A percentile compares a stretch with the other conserved stretches of the same genome.
phyloP scores from a whole-genome alignment of 192 early-diverging fungal genomes.

The Backusella liffmaniae region DNA sequence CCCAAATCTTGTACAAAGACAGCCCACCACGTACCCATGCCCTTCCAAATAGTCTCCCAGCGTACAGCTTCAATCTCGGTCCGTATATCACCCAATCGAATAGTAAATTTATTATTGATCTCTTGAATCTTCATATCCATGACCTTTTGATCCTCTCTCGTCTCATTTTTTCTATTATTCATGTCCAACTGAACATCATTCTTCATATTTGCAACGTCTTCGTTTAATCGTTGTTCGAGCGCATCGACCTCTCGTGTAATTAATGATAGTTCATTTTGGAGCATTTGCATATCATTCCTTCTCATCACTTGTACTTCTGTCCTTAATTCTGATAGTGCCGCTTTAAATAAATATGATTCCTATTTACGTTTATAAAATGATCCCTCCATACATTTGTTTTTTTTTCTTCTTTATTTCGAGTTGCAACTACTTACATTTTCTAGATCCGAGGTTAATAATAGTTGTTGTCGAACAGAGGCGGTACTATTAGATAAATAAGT shows the following conservation, averaged over 20 bases:
- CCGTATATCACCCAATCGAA: conserved; percentile 78
- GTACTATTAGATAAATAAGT: conserved; percentile 30
- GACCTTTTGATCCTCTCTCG: conserved; percentile 71
- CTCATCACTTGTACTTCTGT: conserved; percentile 74
- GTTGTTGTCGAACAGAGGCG: conserved; percentile 38
- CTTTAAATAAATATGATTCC: conserved; percentile 80
- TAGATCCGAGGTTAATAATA: conserved; percentile 55
- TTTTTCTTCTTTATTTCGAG: not conserved
- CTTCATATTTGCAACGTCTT: conserved; percentile 75
- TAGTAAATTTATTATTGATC: conserved; percentile 82
- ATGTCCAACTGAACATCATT: conserved; percentile 88
- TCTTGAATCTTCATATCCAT: conserved; percentile 80
- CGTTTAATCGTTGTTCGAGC: conserved; percentile 69
- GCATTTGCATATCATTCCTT: conserved; percentile 71
- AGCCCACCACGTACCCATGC: conserved; percentile 51
- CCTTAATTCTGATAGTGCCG: conserved; percentile 78
- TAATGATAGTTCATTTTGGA: conserved; percentile 70
- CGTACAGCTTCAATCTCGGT: conserved; percentile 88
- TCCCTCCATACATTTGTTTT: not conserved
- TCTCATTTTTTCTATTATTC: conserved; percentile 87
- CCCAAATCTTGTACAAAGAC: not conserved
- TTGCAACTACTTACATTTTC: conserved; percentile 61
- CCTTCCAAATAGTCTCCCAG: conserved; percentile 78
- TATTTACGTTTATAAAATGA: conserved; percentile 18
- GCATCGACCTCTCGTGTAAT: conserved; percentile 81